Conservation (phyloP, 352 stramenopile species). For the Phytophthora fragariaefolia region DNA sequence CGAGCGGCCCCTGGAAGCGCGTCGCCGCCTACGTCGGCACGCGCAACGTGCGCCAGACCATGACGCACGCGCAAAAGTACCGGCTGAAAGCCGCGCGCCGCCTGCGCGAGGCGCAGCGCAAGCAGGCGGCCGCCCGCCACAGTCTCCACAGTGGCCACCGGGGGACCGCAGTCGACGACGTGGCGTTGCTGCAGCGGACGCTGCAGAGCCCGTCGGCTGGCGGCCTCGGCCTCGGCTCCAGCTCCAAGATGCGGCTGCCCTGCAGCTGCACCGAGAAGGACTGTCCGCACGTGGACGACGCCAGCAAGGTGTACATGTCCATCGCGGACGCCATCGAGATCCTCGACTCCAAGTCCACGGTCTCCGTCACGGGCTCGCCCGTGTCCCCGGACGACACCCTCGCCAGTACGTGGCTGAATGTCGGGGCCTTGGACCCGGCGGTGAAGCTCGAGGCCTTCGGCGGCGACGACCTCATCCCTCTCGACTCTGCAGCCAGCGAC, state of each 20-base stretch:
- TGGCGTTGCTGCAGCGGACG: slow-evolving; percentile 11
- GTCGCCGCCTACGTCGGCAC: slow-evolving; percentile 78
- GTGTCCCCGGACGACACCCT: slow-evolving; percentile 37
- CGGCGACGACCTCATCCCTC: slow-evolving; percentile 30
- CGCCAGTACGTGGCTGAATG: slow-evolving; percentile 25
- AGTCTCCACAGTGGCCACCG: slow-evolving; percentile 40
- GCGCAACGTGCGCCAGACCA: slow-evolving; percentile 80
- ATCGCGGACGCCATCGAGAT: slow-evolving; percentile 53
- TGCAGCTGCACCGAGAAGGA: slow-evolving; percentile 42
- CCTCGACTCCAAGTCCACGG: slow-evolving; percentile 41
- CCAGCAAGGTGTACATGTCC: slow-evolving; percentile 54
- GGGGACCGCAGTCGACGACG: background rate
- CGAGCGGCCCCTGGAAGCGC: slow-evolving; percentile 74
- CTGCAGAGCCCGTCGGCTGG: slow-evolving; percentile 19
- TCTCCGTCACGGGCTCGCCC: slow-evolving; percentile 21
- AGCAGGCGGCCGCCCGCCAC: slow-evolving; percentile 49
- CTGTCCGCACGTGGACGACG: slow-evolving; percentile 39
- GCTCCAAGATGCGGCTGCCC: slow-evolving; percentile 40
- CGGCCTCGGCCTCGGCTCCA: slow-evolving; percentile 38
- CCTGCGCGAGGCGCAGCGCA: slow-evolving; percentile 59
- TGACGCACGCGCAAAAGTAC: slow-evolving; percentile 86
- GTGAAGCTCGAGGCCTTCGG: slow-evolving; percentile 29
- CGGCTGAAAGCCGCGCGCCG: slow-evolving; percentile 66
- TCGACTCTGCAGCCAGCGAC: slow-evolving; percentile 46
- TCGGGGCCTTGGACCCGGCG: slow-evolving; percentile 21